Percentiles rank a stretch among this genome's conserved stretches.
These are phyloP conservation scores for Tolypocladium album DNA, from an alignment of 2,329 filamentous ascomycete species.

Conservation along the genomic window DNA sequence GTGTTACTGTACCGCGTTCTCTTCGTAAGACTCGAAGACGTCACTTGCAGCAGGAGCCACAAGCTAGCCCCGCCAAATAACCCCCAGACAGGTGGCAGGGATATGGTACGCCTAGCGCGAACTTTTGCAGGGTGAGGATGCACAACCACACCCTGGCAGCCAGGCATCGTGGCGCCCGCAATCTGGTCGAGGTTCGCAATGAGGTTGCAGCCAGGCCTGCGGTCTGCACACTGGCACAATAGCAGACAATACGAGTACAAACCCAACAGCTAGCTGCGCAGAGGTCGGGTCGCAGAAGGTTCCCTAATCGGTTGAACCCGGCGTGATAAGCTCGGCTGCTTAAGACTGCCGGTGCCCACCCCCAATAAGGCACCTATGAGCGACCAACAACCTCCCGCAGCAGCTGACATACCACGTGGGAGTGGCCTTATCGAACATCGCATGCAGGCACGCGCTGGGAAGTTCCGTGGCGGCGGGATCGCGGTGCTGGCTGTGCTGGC, in stretches of 20 bases:
- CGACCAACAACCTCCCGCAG: background rate
- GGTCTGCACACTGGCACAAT: background rate
- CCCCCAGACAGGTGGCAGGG: background rate
- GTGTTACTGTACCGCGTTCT: background rate
- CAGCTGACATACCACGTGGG: background rate
- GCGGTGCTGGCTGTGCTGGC: background rate
- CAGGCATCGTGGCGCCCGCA: background rate
- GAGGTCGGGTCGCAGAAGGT: background rate
- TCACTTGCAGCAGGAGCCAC: background rate
- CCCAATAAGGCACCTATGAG: background rate
- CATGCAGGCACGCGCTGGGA: background rate
- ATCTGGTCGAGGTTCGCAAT: background rate
- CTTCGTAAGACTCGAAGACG: background rate
- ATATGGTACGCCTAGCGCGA: slow-evolving; percentile 3
- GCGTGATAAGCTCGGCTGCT: background rate
- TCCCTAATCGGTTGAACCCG: background rate
- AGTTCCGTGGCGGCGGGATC: background rate
- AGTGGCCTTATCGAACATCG: background rate
- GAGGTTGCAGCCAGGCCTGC: background rate
- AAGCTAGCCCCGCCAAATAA: slow-evolving; percentile 1
- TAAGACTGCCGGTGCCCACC: background rate
- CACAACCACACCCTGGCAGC: background rate
- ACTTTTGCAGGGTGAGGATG: slow-evolving; percentile 5
- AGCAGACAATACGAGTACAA: background rate
- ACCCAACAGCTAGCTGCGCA: background rate